Percentiles rank a stretch among this genome's conserved stretches.
These are phyloP conservation scores for Priceomyces castillae DNA, from an alignment of 805 yeast genomes.

Conservation along the genomic window DNA sequence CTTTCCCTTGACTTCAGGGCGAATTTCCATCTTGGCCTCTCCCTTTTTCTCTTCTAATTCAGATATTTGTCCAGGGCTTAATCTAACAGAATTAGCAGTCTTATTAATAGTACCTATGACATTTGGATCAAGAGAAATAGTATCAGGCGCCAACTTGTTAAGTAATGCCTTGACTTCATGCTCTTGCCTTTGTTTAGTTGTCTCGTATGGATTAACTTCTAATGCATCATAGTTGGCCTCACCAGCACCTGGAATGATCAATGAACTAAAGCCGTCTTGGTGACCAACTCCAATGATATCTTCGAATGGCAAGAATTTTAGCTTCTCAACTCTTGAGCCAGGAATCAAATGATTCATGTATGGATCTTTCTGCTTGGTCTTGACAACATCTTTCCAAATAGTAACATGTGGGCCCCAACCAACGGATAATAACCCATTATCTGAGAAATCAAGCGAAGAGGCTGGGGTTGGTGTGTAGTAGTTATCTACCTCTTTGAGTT, in stretches of 20 bases:
- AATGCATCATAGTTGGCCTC: slow-evolving; percentile 96
- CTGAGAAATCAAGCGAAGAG: slow-evolving; percentile 73
- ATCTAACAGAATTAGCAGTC: slow-evolving; percentile 59
- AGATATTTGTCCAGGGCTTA: slow-evolving; percentile 57
- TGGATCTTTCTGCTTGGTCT: slow-evolving; percentile 70
- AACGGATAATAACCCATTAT: slow-evolving; percentile 81
- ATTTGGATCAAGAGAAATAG: slow-evolving; percentile 87
- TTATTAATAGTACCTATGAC: slow-evolving; percentile 81
- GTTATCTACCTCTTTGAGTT: slow-evolving; percentile 69
- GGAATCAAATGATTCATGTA: slow-evolving; percentile 89
- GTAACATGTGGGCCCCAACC: slow-evolving; percentile 96
- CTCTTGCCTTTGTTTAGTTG: slow-evolving; percentile 91
- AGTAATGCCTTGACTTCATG: slow-evolving; percentile 81
- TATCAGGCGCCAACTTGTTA: slow-evolving; percentile 88
- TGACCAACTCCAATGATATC: slow-evolving; percentile 94
- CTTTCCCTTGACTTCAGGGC: slow-evolving; percentile 71
- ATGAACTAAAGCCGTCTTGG: slow-evolving; percentile 70
- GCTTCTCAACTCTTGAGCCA: slow-evolving; percentile 65
- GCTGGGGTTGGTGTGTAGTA: slow-evolving; percentile 84
- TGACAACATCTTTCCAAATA: slow-evolving; percentile 85
- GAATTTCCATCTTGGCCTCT: slow-evolving; percentile 53
- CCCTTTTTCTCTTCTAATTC: slow-evolving; percentile 37
- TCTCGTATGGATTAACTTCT: slow-evolving; percentile 89
- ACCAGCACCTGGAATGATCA: slow-evolving; percentile 94
- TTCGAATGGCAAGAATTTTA: slow-evolving; percentile 87